Percentiles rank a stretch among this genome's conserved stretches.
phyloP scores from a whole-genome alignment of 176 grass and related monocot genomes.

The Zoysia pacifica region DNA sequence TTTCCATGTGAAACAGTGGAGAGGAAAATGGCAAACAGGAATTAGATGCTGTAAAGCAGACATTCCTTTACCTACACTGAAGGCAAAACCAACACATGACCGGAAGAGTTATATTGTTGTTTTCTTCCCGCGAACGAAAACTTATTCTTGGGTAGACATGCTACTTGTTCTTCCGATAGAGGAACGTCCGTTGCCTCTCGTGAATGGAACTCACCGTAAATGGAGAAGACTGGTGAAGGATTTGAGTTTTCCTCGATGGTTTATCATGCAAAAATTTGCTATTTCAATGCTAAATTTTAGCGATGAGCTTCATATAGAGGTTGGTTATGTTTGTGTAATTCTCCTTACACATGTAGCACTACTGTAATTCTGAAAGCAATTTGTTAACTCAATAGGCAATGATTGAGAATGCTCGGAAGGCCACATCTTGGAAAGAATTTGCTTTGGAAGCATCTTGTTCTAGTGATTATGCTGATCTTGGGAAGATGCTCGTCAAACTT shows the following conservation, averaged over 20 bases:
- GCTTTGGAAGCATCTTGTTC: conserved; percentile 74
- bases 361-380: conserved; percentile 29
- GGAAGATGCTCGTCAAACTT: conserved; percentile 93
- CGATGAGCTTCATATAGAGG: conserved; percentile 83
- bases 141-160: conserved; percentile 93
- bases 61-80: conserved; percentile 74
- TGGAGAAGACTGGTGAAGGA: conserved; percentile 92
- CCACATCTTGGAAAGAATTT: conserved; percentile 78
- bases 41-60: conserved; percentile 84
- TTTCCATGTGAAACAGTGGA: conserved; percentile 73
- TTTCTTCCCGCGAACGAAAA: conserved; percentile 90
- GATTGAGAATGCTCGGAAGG: conserved; percentile 76
- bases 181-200: conserved; percentile 69
- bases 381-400: conserved; percentile 63
- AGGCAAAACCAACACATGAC: conserved; percentile 86
- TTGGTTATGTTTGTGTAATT: conserved; percentile 29
- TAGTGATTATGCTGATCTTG: conserved; percentile 82
- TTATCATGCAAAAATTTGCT: conserved; percentile 87
- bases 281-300: conserved; percentile 78
- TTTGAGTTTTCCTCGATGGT: conserved; percentile 62
- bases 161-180: conserved; percentile 76
- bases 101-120: conserved; percentile 84
- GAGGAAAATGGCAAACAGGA: conserved; percentile 98
- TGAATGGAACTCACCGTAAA: conserved; percentile 81
- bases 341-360: conserved; percentile 10